A percentile compares a stretch with the other conserved stretches of the same genome.
These are phyloP conservation scores for Metschnikowia vanudenii DNA, from an alignment of 805 yeast species.

Conservation along the genomic window DNA sequence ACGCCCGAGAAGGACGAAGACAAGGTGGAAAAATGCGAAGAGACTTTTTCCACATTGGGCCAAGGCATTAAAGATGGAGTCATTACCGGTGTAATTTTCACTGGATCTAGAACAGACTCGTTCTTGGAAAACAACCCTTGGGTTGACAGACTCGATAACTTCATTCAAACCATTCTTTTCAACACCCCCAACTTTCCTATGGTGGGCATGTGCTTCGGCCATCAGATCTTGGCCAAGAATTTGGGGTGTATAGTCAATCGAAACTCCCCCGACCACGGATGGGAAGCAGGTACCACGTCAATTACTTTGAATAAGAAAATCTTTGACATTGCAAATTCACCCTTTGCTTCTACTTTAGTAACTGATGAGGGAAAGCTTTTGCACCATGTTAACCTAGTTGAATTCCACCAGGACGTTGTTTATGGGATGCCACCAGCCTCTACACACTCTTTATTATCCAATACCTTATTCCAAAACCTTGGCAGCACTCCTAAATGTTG, in stretches of 20 bases:
- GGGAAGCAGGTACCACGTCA: slow-evolving; percentile 68
- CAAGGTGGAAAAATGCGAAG: slow-evolving; percentile 5
- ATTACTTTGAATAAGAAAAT: slow-evolving; percentile 46
- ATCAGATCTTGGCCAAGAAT: slow-evolving; percentile 70
- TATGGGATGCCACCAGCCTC: slow-evolving; percentile 39
- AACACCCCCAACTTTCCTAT: slow-evolving; percentile 39
- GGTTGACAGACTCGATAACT: slow-evolving; percentile 41
- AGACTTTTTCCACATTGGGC: slow-evolving; percentile 21
- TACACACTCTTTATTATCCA: slow-evolving; percentile 11
- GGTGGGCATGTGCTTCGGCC: slow-evolving; percentile 84
- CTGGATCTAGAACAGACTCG: slow-evolving; percentile 53
- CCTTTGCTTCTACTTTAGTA: slow-evolving; percentile 28
- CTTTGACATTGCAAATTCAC: slow-evolving; percentile 26
- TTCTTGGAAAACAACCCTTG: slow-evolving; percentile 40
- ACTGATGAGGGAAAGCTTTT: slow-evolving; percentile 57
- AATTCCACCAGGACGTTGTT: slow-evolving; percentile 41
- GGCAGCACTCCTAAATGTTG: slow-evolving; percentile 57
- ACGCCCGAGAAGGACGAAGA: slow-evolving; percentile 10
- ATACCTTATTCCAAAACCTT: slow-evolving; percentile 35
- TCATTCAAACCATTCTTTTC: slow-evolving; percentile 23
- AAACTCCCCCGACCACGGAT: slow-evolving; percentile 51
- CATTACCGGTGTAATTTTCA: slow-evolving; percentile 45
- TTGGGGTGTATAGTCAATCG: slow-evolving; percentile 59
- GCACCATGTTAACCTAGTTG: slow-evolving; percentile 35
- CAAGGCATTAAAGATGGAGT: slow-evolving; percentile 25